Evolutionary conservation across 2,329 filamentous ascomycete genomes (phyloP), one percentile per base, ranked within the genome.

Genomic region (Colletotrichum tabaci): DNA sequence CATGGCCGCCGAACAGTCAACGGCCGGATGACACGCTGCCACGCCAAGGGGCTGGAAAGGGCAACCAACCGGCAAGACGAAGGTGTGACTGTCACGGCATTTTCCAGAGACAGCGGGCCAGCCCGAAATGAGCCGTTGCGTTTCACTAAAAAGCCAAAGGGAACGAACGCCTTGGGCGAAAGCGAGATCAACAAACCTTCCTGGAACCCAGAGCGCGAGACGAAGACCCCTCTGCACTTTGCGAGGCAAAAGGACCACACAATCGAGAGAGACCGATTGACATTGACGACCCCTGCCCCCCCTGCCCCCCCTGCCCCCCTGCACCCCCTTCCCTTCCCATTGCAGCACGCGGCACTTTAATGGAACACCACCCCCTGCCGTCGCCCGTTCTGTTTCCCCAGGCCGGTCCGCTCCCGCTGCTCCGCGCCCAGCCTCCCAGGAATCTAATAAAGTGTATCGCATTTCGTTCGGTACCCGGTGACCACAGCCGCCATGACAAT

Each of bases 361-460:
- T 57, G 40, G n/a, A 26, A 40, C 16, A 38, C 8, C 35, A 38
- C n/a, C 21, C 40, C 60, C 55, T 57, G 61, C 42, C 50, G 68
- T 23, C 47, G 65, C 30, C 50, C 38, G 66, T 63, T 58, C 66
- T 63, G 35, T 57, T 68, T 71, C 68, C 64, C 65, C 64, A 68
- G 50, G 44, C 44, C 68, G 68, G 68, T 63, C 65, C 65, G 65
- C 58, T 71, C 64, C 68, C 64, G 68, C 15, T 30, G 30, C 52
- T 68, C 68, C 58, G 68, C 64, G 64, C 46, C 52, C 56, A 40
- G 30, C 38, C n/a, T 47, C n/a, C 42, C 40, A 60, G 35, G 30
- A 47, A n/a, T 46, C 4, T 13, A n/a, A 10, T 26, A 60, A n/a
- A 49, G 7, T 15, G 44, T 57, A 50, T 71, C 42, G 30, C 60